Evolutionary conservation across 129 eudicot species (phyloP).

Genomic region (Escallonia herrerae): DNA sequence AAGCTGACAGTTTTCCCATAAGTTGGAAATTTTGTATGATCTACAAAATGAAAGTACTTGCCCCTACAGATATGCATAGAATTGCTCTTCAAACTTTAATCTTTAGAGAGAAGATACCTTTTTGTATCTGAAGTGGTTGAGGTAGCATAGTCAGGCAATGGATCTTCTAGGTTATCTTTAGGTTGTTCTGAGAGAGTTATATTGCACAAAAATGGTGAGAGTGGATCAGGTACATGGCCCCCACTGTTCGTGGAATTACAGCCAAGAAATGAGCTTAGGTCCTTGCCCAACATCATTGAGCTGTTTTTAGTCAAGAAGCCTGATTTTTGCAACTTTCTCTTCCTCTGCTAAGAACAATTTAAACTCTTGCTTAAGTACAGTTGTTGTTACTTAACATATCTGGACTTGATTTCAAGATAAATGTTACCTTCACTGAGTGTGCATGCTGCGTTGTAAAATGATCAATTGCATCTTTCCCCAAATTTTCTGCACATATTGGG

Average conservation of each 20-base stretch:
- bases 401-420: not conserved
- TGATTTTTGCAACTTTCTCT: constrained; percentile 52
- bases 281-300: constrained; percentile 25
- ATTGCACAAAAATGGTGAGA: constrained; percentile 49
- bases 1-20: too few relatives aligned
- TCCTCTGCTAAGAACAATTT: constrained; percentile 36
- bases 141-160: constrained; percentile 7
- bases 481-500: constrained; percentile 82
- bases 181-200: constrained; percentile 28
- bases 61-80: too few relatives aligned
- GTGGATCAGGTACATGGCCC: constrained; percentile 63
- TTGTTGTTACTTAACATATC: not conserved
- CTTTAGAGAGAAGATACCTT: constrained; percentile 26
- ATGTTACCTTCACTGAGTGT: constrained; percentile 64
- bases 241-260: constrained; percentile 11
- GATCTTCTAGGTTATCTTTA: constrained; percentile 22
- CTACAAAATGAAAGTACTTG: too few relatives aligned
- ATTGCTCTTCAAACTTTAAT: not conserved
- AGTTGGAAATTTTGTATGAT: too few relatives aligned
- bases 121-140: constrained; percentile 29
- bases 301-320: constrained; percentile 26
- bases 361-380: not conserved
- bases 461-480: constrained; percentile 69
- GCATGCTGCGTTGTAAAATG: constrained; percentile 77
- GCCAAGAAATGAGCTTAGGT: constrained; percentile 25